Evolutionary conservation across 2,329 filamentous ascomycete species (phyloP), one percentile per base, ranked within the genome.

Genomic region (Dothistroma pini): DNA sequence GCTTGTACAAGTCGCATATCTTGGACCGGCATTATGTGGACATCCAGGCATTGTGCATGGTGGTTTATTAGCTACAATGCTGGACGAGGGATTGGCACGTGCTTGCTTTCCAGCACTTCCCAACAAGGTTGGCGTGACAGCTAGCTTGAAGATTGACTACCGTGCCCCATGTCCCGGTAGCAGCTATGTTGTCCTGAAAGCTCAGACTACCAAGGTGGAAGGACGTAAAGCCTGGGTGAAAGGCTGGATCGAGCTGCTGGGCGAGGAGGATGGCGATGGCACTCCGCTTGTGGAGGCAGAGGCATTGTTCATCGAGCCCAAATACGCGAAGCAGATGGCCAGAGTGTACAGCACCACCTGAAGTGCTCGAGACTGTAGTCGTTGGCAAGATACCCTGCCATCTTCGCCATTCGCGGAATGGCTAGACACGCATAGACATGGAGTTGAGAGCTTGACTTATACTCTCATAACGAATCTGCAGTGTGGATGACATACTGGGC

Each of bases 191-290:
- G 90, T 96, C 49, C 78, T 99, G 61, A 83, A 84, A 63, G 93
- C 91, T 4, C 84, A 86, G 73, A 96, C 93, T 21, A 87, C 85
- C 10, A 93, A 89, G 78, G 89, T 93, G 1, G 92, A 97, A 73
- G 93, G 95, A 0, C 83, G 95, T 64, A 97, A 97, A 80, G 93
- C 92, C 12, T 97, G 91, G 91, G 91, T 97, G 0, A 88, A 90
- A 77, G 95, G 91, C 1, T 84, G 86, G 68, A 87, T 97, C 69
- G 92, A 96, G 82, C 88, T 90, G 58, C 77, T 97, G 63, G 84
- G 84, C 61, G 76, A 81, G 29, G 70, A 68, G 9, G 69, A 82
- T 14, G 78, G 81, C 29, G 79, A 79, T 68, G 80, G 86, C 35
- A 85, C 82, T 16, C 82, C 93, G 53, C 75, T 97, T 61, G 91